These are phyloP conservation scores for Saccharomycopsis fibuligera DNA, from an alignment of 805 yeast genomes.

Conservation along the genomic window DNA sequence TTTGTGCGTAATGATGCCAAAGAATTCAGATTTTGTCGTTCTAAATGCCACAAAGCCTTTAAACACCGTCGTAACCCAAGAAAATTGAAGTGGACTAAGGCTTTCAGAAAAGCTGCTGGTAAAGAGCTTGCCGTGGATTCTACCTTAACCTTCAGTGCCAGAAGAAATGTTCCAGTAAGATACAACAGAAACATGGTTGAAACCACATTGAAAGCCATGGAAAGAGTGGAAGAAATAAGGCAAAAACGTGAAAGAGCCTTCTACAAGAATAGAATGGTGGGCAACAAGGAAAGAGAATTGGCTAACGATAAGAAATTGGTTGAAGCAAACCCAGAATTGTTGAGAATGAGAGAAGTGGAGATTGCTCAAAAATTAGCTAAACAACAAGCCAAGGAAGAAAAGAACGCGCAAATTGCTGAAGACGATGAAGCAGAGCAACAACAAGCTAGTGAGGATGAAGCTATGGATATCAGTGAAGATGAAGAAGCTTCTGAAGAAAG, in stretches of 20 bases:
- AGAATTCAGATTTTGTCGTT: slow-evolving; percentile 94
- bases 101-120: slow-evolving; percentile 98
- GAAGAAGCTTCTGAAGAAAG: slow-evolving; percentile 46
- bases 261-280: slow-evolving; percentile 99
- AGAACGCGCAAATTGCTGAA: slow-evolving; percentile 38
- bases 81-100: slow-evolving; percentile 97
- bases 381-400: slow-evolving; percentile 52
- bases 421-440: slow-evolving; percentile 41
- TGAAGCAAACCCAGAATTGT: slow-evolving; percentile 79
- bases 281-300: slow-evolving; percentile 82
- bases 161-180: slow-evolving; percentile 97
- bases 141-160: slow-evolving; percentile 90
- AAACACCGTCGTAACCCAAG: slow-evolving; percentile 98
- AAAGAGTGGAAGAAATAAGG: slow-evolving; percentile 92
- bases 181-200: slow-evolving; percentile 95
- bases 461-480: slow-evolving; percentile 43
- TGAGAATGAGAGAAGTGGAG: slow-evolving; percentile 92
- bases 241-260: slow-evolving; percentile 95
- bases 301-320: slow-evolving; percentile 84
- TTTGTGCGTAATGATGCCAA: slow-evolving; percentile 98
- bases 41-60: slow-evolving; percentile 96
- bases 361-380: slow-evolving; percentile 69
- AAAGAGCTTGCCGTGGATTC: slow-evolving; percentile 97
- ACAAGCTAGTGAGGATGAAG: slow-evolving; percentile 42
- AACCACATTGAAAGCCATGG: slow-evolving; percentile 91